These are phyloP conservation scores for Trichoderma endophyticum DNA, from an alignment of 2,329 filamentous ascomycete species.

Conservation along the genomic window DNA sequence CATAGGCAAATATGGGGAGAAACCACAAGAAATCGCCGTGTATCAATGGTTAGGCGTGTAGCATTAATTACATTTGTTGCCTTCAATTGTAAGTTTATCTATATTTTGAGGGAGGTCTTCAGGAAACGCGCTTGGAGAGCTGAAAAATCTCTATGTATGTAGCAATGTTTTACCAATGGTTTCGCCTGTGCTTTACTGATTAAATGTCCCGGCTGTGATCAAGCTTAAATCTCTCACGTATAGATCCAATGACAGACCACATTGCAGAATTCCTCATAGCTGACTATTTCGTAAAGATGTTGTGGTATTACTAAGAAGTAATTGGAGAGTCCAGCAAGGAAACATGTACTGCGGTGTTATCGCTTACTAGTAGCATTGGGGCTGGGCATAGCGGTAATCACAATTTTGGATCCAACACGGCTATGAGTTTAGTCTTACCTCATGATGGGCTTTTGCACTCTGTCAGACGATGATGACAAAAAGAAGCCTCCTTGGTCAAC, in stretches of 20 bases:
- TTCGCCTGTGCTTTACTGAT: not conserved
- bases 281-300: not conserved
- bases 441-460: not conserved
- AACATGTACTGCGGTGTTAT: not conserved
- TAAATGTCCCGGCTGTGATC: rapidly evolving
- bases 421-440: not conserved
- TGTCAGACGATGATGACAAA: not conserved
- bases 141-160: no score
- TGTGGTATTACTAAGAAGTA: not conserved
- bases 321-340: not conserved
- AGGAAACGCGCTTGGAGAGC: no score
- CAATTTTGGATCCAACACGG: not conserved
- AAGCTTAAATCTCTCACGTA: not conserved
- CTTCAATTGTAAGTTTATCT: no score
- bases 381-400: not conserved
- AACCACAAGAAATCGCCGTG: no score
- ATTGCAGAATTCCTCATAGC: not conserved
- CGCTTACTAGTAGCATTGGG: not conserved
- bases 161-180: not conserved
- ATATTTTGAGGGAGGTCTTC: no score
- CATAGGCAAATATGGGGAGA: no score
- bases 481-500: not conserved
- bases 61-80: no score
- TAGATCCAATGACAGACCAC: not conserved
- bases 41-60: no score